Percentiles rank a stretch among this genome's conserved stretches.
phyloP scores from a whole-genome alignment of 805 yeast species.

The Pichia rugopelliculosa region DNA sequence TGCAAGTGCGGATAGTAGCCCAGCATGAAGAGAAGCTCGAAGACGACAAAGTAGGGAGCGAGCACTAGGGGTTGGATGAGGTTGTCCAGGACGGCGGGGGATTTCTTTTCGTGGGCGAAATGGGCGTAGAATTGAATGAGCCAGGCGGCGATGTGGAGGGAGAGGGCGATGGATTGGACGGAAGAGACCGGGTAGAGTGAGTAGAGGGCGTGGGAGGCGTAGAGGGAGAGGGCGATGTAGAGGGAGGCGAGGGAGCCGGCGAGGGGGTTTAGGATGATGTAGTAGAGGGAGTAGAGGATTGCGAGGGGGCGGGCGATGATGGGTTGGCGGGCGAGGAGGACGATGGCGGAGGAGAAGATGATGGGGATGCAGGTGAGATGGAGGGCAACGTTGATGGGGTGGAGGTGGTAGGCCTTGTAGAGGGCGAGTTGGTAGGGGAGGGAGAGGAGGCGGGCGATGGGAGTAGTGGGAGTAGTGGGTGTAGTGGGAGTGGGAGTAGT shows the following conservation, averaged over 20 bases:
- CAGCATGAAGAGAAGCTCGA: constrained; percentile 62
- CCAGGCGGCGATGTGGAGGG: constrained; percentile 58
- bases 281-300: constrained; percentile 47
- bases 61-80: constrained; percentile 76
- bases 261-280: constrained; percentile 46
- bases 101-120: constrained; percentile 67
- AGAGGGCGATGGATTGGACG: constrained; percentile 25
- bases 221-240: not conserved
- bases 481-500: too few species aligned
- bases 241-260: constrained; percentile 39
- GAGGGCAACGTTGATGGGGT: constrained; percentile 55
- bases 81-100: constrained; percentile 84
- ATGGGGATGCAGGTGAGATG: constrained; percentile 78
- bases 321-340: constrained; percentile 22
- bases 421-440: constrained; percentile 50
- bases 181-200: constrained; percentile 13
- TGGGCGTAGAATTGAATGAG: constrained; percentile 83
- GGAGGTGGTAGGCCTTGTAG: constrained; percentile 37
- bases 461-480: not conserved
- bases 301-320: constrained; percentile 34
- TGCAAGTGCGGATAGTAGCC: constrained; percentile 54
- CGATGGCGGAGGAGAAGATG: constrained; percentile 51
- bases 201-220: constrained; percentile 6
- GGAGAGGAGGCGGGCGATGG: not conserved
- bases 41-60: constrained; percentile 85